Percentiles rank a stretch among this genome's conserved stretches.
Conservation (phyloP, 139 green algal species). For the Astrephomene gubernaculifera region DNA sequence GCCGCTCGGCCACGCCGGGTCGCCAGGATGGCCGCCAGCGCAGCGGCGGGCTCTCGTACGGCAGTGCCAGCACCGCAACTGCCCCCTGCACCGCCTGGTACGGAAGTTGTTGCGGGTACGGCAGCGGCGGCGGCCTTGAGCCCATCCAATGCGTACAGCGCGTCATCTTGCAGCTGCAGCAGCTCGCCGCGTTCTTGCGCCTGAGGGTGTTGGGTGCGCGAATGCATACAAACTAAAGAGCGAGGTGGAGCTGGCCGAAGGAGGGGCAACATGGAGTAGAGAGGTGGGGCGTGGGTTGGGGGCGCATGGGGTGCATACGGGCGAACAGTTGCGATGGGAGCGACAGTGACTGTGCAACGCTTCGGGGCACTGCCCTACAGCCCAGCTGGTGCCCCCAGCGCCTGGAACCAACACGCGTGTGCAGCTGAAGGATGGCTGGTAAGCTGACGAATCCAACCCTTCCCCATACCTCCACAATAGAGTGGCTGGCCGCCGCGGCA, state of each 20-base stretch:
- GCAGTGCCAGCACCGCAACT: constrained; percentile 6
- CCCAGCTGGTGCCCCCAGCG: no score
- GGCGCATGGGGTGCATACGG: no score
- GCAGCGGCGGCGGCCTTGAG: constrained; percentile 44
- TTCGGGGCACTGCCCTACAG: no score
- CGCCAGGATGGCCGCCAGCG: constrained; percentile 59
- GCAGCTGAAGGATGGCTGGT: no score
- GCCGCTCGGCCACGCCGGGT: constrained; percentile 56
- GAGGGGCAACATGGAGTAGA: no score
- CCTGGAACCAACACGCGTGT: no score
- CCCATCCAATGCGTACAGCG: constrained; percentile 74
- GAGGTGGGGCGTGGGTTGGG: no score
- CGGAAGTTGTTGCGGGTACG: neutral
- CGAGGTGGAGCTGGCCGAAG: no score
- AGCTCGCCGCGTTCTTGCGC: constrained; percentile 76
- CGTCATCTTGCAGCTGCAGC: constrained; percentile 68
- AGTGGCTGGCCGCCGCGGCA: neutral
- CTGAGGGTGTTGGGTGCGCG: constrained; percentile 39
- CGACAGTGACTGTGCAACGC: no score
- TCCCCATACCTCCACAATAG: constrained; percentile 14
- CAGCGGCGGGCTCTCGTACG: constrained; percentile 53
- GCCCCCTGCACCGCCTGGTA: neutral
- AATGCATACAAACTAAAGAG: no score
- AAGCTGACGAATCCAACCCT: neutral
- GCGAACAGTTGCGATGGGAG: no score